phyloP scores from a whole-genome alignment of 2,329 filamentous ascomycete species.

The Periconia sp. region DNA sequence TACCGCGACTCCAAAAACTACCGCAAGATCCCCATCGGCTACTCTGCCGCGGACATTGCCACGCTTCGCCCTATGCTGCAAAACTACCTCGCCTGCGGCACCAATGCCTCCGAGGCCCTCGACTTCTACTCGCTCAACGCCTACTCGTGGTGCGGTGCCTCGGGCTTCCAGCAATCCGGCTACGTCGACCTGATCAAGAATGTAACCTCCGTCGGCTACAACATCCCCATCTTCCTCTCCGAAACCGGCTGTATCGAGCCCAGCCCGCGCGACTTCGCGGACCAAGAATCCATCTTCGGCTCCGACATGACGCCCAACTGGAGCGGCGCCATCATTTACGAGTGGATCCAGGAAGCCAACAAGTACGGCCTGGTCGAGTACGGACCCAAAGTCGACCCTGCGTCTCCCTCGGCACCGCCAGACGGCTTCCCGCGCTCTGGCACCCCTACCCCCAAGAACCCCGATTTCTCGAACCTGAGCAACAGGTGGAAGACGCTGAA shows the following conservation, averaged over 20 bases:
- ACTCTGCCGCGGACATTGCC: conserved; percentile 83
- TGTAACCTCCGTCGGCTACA: conserved; percentile 67
- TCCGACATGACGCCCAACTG: conserved; percentile 69
- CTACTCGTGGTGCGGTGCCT: conserved; percentile 63
- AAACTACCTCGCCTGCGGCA: conserved; percentile 78
- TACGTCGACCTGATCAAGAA: conserved; percentile 70
- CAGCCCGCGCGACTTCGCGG: conserved; percentile 64
- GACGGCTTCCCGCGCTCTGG: conserved; percentile 72
- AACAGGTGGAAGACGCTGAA: conserved; percentile 72
- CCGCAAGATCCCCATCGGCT: conserved; percentile 80
- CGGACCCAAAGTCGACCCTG: conserved; percentile 58
- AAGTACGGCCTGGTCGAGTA: conserved; percentile 81
- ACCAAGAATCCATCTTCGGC: conserved; percentile 78
- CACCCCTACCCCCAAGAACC: conserved; percentile 70
- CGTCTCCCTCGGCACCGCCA: conserved; percentile 49
- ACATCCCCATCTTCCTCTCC: conserved; percentile 68
- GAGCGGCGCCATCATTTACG: conserved; percentile 83
- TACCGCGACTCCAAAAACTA: conserved; percentile 76
- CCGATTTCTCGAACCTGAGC: conserved; percentile 79
- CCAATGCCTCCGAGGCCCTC: conserved; percentile 65
- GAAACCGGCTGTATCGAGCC: conserved; percentile 81
- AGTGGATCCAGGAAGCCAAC: conserved; percentile 86
- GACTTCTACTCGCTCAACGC: conserved; percentile 88
- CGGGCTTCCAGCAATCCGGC: conserved; percentile 62
- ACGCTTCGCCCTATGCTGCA: conserved; percentile 66